phyloP scores from a whole-genome alignment of 805 yeast species.

The Cyberlindnera misumaiensis region DNA sequence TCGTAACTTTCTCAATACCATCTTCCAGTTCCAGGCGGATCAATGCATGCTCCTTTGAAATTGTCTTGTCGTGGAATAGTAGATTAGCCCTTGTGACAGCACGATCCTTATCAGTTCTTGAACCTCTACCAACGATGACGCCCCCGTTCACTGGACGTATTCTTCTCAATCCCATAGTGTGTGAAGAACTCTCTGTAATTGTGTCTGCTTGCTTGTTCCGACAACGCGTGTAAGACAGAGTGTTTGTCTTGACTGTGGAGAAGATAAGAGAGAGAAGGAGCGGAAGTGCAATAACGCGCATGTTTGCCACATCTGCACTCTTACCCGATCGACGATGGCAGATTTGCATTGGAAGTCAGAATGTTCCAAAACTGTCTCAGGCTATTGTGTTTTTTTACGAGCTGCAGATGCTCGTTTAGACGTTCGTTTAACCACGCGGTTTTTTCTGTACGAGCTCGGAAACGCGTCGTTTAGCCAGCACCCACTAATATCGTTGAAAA shows the following conservation, averaged over 20 bases:
- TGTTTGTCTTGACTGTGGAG: not conserved
- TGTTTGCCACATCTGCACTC: too few relatives aligned
- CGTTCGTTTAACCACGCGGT: too few relatives aligned
- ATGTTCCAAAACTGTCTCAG: too few relatives aligned
- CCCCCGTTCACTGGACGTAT: not conserved
- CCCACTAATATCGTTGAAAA: too few relatives aligned
- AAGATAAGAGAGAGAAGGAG: too few relatives aligned
- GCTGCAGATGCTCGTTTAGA: too few relatives aligned
- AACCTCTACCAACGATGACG: slow-evolving; percentile 1
- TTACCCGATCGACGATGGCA: too few relatives aligned
- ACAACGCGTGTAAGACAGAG: not conserved
- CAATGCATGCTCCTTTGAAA: slow-evolving; percentile 1
- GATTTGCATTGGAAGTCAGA: too few relatives aligned
- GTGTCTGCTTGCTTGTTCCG: too few relatives aligned
- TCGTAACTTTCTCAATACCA: not conserved
- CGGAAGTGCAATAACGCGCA: too few relatives aligned
- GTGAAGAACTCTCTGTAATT: too few relatives aligned
- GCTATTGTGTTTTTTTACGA: too few relatives aligned
- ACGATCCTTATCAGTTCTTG: not conserved
- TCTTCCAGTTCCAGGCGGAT: not conserved
- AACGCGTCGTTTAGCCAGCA: not conserved
- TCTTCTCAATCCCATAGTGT: not conserved
- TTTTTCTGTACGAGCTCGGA: not conserved
- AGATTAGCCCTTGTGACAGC: not conserved
- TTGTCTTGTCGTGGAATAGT: not conserved